Percentiles rank a stretch among this genome's conserved stretches.
Conservation (phyloP, 225 moss, liverwort and hornwort genomes). For the Straminergon stramineum region DNA sequence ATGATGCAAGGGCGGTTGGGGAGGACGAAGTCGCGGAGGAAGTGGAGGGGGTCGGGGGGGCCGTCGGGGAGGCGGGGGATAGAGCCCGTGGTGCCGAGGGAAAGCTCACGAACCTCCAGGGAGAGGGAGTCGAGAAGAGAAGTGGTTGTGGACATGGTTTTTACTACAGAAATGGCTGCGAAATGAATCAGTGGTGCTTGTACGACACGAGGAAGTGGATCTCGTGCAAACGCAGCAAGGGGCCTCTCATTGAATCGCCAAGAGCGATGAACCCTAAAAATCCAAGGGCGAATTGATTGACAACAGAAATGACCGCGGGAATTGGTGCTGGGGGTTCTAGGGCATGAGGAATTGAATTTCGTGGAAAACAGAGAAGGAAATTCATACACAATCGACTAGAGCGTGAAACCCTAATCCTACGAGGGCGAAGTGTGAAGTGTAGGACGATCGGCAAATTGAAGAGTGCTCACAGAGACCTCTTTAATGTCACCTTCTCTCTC, state of each 20-base stretch:
- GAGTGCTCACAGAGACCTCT: neutral
- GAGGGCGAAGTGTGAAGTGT: too few species aligned
- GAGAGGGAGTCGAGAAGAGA: conserved; percentile 41
- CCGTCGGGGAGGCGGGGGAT: conserved; percentile 46
- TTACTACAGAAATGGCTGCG: neutral
- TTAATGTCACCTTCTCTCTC: neutral
- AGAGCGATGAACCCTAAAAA: neutral
- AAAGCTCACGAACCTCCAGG: conserved; percentile 69
- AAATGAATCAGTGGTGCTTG: neutral
- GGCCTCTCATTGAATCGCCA: too few species aligned
- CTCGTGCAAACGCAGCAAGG: too few species aligned
- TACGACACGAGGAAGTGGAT: too few species aligned
- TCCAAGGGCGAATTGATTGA: neutral
- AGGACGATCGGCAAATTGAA: neutral
- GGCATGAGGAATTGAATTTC: too few species aligned
- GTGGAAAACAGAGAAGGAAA: too few species aligned
- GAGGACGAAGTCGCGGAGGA: conserved; percentile 69
- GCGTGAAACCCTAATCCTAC: neutral
- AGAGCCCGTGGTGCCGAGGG: conserved; percentile 52
- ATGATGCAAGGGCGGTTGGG: conserved; percentile 90
- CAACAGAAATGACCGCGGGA: neutral
- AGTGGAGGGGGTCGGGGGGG: conserved; percentile 37
- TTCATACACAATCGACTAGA: neutral
- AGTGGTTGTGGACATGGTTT: neutral
- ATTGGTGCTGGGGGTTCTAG: neutral